Evolutionary conservation across 257 asterid genomes (phyloP), one percentile per base, ranked within the genome.

Genomic region (Verbascum thapsus): DNA sequence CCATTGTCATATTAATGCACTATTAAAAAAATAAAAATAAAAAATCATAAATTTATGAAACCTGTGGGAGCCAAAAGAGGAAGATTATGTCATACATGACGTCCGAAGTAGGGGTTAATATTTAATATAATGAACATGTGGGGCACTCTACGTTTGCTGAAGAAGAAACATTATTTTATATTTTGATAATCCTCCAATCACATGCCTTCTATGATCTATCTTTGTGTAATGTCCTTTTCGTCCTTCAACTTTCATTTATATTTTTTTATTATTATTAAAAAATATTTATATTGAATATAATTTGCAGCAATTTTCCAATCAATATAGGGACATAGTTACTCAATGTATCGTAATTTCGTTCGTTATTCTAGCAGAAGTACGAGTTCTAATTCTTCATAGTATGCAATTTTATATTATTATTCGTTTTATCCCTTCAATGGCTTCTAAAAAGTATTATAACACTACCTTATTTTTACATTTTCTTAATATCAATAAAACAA

Each of bases 141-240:
- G 49, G 50, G 35, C 26, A 56, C 5, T 37, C 16, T 5, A 53
- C 8, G 69, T 44, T 64, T 62, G 69, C 26, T 11, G 61, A 39
- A 40, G 58, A 48, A 34, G 30, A 30, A 43, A 32, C 43, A 16
- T 23, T 22, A 26, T 30, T 63, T 64, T 53, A 53, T 52, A 5
- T 65, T 30, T 12, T 7, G 20, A 53, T 43, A 16, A 26, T 26
- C 54, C 47, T 42, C 56, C 63, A 53, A 8, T 63, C 69, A 37
- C 70, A 53, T 53, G 71, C 53, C 22, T 42, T 52, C 16, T n/a
- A n/a, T n/a, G n/a, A n/a, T n/a, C 53, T 13, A 40, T 12, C 32
- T 53, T 48, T 34, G 8, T 17, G 12, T 58, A 48, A 30, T 53
- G 12, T 53, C 41, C 41, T 17, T 2, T 41, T 1, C 3, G 4